Conservation (phyloP, 2,329 filamentous ascomycete genomes). For the Capronia epimyces region DNA sequence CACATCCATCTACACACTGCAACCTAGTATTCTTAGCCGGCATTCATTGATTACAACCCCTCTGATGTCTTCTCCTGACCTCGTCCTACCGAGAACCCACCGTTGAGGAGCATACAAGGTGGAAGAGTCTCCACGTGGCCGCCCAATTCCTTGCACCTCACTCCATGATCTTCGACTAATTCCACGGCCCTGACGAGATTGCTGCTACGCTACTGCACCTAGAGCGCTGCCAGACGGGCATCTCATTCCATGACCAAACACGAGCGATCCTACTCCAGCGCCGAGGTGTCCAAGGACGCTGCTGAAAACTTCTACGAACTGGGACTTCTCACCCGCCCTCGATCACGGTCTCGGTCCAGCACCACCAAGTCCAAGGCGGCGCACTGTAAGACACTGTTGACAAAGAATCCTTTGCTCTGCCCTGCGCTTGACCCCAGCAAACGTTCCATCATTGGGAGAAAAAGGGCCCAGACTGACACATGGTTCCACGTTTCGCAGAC, state of each 20-base stretch:
- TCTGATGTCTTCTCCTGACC: constrained; percentile 8
- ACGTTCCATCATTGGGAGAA: constrained; percentile 1
- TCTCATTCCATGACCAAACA: constrained; percentile 28
- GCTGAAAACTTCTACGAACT: constrained; percentile 29
- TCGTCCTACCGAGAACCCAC: constrained; percentile 15
- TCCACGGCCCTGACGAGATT: constrained; percentile 20
- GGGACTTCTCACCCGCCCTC: constrained; percentile 27
- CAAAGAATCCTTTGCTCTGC: constrained; percentile 1
- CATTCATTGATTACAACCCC: constrained; percentile 10
- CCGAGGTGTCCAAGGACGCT: constrained; percentile 21
- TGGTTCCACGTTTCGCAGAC: constrained; percentile 23
- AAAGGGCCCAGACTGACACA: constrained; percentile 17
- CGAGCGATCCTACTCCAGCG: constrained; percentile 18
- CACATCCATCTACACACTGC: neutral
- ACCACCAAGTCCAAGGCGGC: constrained; percentile 14
- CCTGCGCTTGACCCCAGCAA: neutral
- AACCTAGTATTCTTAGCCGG: neutral
- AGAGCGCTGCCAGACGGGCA: constrained; percentile 19
- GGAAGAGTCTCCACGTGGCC: constrained; percentile 23
- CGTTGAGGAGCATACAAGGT: constrained; percentile 1
- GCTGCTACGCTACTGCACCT: constrained; percentile 21
- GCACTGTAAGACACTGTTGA: constrained; percentile 22
- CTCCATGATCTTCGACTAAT: constrained; percentile 9
- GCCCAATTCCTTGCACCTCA: constrained; percentile 7
- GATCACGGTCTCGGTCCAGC: constrained; percentile 18